Base-by-base conservation (phyloP, 2,329 filamentous ascomycete species). In the Fusarium luffae region DNA sequence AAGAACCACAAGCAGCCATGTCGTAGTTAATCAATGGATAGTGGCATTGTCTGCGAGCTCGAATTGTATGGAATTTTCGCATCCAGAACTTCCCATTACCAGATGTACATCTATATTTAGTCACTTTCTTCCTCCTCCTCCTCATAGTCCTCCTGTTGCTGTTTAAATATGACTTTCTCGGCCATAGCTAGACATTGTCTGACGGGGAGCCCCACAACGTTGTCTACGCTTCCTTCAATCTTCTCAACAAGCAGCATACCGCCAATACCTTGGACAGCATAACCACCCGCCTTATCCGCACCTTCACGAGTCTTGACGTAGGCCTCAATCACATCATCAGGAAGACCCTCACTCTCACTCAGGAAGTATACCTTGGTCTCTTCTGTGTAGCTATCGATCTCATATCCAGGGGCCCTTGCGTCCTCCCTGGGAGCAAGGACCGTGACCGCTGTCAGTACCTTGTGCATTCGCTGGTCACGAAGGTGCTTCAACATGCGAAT, bases 281-380 rank as follows among this genome's bases (percentile, higher is more conserved):
- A 99, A 0, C 96, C 96, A 4, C 96, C 96, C 0, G 96, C 96
- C 84, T 98, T 99, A 80, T 98, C 96, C 13, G 89, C 94, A 3
- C 96, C 96, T 83, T 99, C 96, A 58, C 95, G 86, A 23, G 95
- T 98, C 76, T 85, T 87, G 61, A 94, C 91, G 77, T 94, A 94
- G 7, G 83, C 88, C 73, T 93, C 84, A 63, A 98, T 90, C 71
- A 97, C 87, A 63, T 97, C 94, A 81, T 99, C 95, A 16, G 84
- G 82, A 63, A 89, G 77, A 5, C 87, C 87, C 18, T 87, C 83
- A 16, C 75, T 74, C 72, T 86, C 87, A 62, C 85, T 81, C 77
- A 94, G 93, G 80, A 99, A 99, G 77, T 87, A 89, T n/a, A 99
- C 96, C 66, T 85, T 88, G 46, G 95, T 98, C 85, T 97, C 94